Percentiles rank a stretch among this genome's conserved stretches.
Evolutionary conservation across 768 basidiomycete genomes (phyloP).

Genomic region (Boletales sp.): DNA sequence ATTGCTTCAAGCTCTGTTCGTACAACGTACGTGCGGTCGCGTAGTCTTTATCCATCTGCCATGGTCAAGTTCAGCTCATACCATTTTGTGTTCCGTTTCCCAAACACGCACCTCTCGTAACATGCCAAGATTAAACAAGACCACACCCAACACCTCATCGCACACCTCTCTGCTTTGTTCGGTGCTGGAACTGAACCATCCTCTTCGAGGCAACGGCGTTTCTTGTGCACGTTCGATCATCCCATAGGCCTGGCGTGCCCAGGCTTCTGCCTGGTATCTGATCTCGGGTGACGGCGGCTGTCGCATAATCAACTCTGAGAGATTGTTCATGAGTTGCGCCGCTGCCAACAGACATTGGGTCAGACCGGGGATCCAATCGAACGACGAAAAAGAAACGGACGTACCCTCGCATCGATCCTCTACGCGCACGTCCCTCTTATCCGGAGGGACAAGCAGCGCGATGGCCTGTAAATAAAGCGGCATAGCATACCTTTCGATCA

Average conservation of each 20-base stretch:
- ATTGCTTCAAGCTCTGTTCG: conserved; percentile 30
- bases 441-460: conserved; percentile 51
- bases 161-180: conserved; percentile 38
- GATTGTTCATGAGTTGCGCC: conserved; percentile 48
- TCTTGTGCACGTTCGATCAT: conserved; percentile 28
- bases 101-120: conserved; percentile 39
- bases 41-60: conserved; percentile 33
- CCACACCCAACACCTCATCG: conserved; percentile 52
- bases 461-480: conserved; percentile 65
- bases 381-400: neutral
- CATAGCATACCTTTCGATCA: conserved; percentile 49
- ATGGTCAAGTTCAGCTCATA: neutral
- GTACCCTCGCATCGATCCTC: conserved; percentile 62
- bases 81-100: neutral
- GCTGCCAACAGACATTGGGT: conserved; percentile 22
- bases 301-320: conserved; percentile 41
- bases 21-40: conserved; percentile 29
- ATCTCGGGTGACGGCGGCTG: conserved; percentile 34
- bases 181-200: conserved; percentile 19
- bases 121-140: conserved; percentile 60
- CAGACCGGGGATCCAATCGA: neutral
- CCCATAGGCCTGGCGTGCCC: conserved; percentile 51
- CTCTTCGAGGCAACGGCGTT: conserved; percentile 11
- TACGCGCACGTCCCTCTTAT: conserved; percentile 21
- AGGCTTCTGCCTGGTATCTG: conserved; percentile 50